Conservation (phyloP, 768 basidiomycete genomes). For the Serendipita sp. region DNA sequence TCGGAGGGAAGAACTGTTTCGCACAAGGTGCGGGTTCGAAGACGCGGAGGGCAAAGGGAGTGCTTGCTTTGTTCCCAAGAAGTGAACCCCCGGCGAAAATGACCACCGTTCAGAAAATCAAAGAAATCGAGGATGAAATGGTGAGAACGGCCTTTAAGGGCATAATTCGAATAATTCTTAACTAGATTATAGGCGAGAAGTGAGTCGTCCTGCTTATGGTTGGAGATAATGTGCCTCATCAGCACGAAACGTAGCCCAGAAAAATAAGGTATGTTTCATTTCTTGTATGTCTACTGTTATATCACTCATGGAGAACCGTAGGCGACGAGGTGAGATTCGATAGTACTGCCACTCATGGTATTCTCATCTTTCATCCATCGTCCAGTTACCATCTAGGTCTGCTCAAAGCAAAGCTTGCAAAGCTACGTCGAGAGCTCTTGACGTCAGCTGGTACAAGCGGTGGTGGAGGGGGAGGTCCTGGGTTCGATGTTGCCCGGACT, state of each 20-base stretch:
- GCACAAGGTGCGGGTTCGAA: background rate
- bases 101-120: conserved; percentile 87
- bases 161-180: background rate
- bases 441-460: conserved; percentile 55
- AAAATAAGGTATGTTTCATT: conserved; percentile 45
- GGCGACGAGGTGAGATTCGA: conserved; percentile 14
- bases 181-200: background rate
- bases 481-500: conserved; percentile 96
- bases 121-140: conserved; percentile 98
- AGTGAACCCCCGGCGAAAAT: conserved; percentile 29
- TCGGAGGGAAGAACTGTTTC: background rate
- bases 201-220: background rate
- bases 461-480: conserved; percentile 76
- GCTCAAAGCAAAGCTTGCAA: conserved; percentile 96
- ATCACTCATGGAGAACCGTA: conserved; percentile 35
- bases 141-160: conserved; percentile 32
- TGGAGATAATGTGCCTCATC: conserved; percentile 12
- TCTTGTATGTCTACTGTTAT: background rate
- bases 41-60: background rate
- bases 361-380: background rate
- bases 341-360: background rate
- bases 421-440: conserved; percentile 88
- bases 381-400: conserved; percentile 83
- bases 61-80: background rate
- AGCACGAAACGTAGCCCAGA: conserved; percentile 48